Evolutionary conservation across 805 yeast genomes (phyloP).

Genomic region (Tetrapisispora iriomotensis): DNA sequence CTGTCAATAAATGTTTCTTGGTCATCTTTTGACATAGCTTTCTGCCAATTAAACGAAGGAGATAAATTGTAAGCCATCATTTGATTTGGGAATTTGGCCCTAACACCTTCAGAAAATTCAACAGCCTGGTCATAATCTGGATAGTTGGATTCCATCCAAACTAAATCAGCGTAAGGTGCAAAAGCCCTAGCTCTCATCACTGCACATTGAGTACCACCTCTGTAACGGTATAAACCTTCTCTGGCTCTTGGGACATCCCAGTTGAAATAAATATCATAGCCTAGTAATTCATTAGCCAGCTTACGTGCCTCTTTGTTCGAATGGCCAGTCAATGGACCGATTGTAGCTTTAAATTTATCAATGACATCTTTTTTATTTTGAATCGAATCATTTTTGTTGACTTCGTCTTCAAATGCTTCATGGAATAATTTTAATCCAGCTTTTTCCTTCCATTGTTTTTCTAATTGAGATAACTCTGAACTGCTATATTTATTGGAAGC

Average conservation of each 20-base stretch:
- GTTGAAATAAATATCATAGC: slow-evolving; percentile 78
- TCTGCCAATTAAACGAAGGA: slow-evolving; percentile 97
- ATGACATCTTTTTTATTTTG: slow-evolving; percentile 54
- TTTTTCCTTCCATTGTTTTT: slow-evolving; percentile 67
- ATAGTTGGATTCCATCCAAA: slow-evolving; percentile 97
- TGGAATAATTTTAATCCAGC: slow-evolving; percentile 85
- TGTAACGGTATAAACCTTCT: slow-evolving; percentile 94
- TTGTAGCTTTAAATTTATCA: slow-evolving; percentile 52
- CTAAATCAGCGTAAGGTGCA: slow-evolving; percentile 78
- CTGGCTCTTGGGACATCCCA: slow-evolving; percentile 94
- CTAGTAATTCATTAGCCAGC: slow-evolving; percentile 64
- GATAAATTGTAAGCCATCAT: slow-evolving; percentile 96
- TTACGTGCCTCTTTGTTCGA: slow-evolving; percentile 74
- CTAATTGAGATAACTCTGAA: slow-evolving; percentile 58
- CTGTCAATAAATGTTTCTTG: slow-evolving; percentile 86
- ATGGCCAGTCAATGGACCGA: slow-evolving; percentile 64
- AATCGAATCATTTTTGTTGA: slow-evolving; percentile 40
- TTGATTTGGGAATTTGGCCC: slow-evolving; percentile 70
- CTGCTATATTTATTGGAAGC: slow-evolving; percentile 42
- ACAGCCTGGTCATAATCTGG: slow-evolving; percentile 91
- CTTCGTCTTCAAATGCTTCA: slow-evolving; percentile 83
- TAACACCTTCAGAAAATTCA: slow-evolving; percentile 90
- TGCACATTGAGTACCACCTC: slow-evolving; percentile 96
- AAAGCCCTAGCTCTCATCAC: slow-evolving; percentile 92
- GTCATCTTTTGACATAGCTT: slow-evolving; percentile 78